These are phyloP conservation scores for Trametes punicea DNA, from an alignment of 768 basidiomycete species.

Conservation along the genomic window DNA sequence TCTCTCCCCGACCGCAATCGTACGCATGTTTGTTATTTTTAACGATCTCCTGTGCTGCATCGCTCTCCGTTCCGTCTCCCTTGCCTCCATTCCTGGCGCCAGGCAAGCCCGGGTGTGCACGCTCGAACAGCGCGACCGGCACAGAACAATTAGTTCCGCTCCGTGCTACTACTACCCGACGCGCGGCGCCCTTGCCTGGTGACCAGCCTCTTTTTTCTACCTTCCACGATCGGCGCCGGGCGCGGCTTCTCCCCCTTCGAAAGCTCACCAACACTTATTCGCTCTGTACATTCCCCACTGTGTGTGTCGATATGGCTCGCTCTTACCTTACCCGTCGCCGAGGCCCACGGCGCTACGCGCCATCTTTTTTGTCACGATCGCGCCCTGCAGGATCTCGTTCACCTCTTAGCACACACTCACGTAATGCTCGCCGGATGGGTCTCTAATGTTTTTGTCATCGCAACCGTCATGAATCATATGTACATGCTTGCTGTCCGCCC, in stretches of 20 bases:
- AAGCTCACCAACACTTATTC: background rate
- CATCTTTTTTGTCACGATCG: background rate
- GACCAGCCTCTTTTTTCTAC: background rate
- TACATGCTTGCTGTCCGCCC: background rate
- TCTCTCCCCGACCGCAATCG: background rate
- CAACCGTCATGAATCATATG: constrained; percentile 8
- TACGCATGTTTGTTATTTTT: constrained; percentile 19
- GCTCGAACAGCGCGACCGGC: background rate
- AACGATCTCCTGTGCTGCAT: constrained; percentile 11
- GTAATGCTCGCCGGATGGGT: constrained; percentile 5
- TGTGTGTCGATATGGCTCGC: constrained; percentile 9
- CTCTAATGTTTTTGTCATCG: background rate
- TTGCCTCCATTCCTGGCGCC: background rate
- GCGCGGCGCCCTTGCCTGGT: background rate
- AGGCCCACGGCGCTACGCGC: background rate
- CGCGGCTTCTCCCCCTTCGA: background rate
- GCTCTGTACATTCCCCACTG: constrained; percentile 13
- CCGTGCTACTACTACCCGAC: background rate
- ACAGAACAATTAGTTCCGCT: background rate
- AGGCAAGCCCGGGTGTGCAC: constrained; percentile 1
- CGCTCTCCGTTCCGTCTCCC: background rate
- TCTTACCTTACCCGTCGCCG: constrained; percentile 1
- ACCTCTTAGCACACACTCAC: background rate
- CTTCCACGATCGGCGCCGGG: constrained; percentile 9
- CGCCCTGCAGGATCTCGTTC: background rate